Base-by-base conservation (phyloP, 768 basidiomycete genomes). In the Boletus reticuloceps region DNA sequence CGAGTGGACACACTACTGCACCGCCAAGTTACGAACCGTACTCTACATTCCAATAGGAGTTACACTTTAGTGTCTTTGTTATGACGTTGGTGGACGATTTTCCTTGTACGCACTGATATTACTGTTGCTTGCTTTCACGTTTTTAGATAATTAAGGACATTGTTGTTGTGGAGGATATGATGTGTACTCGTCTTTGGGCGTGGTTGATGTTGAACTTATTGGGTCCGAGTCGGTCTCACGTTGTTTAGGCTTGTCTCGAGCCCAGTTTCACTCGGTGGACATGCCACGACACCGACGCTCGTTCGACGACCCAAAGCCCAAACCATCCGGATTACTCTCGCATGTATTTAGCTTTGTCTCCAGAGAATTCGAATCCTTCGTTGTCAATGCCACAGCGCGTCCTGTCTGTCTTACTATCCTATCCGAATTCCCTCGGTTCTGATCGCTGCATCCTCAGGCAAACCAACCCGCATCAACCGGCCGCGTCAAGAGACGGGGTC, bases 281-380 rank as follows among this genome's bases (percentile, higher is more conserved):
- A 57, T 62, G 58, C 27, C 27, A 29, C 55, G 56, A 32, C 58
- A 31, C 14, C 58, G 58, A 49, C 58, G 40, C 11, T 22, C 13
- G 20, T 47, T 27, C 11, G 39, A 38, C 19, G 20, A 51, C 14
- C 1, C 46, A 38, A 53, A 31, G 29, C 32, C 61, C 14, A 55
- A 54, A 46, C 16, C 46, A 19, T 40, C 63, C 17, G 82, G 85
- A 40, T 62, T 87, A 3, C 60, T 89, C 20, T 82, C 84, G 1
- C 83, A 82, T 58, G 85, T 91, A 6, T 77, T 90, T 59, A 79
- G 73, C 67, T 89, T 84, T 66, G 81, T 92, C 6, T 82, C 88
- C 12, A 77, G 82, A 47, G 89, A 92, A 67, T 64, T 91, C 37
- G 83, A 83, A 44, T 83, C 83, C 12, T 91, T 92, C 67, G 77